phyloP scores from a whole-genome alignment of 768 basidiomycete species.

The Clitopilus passeckerianus region DNA sequence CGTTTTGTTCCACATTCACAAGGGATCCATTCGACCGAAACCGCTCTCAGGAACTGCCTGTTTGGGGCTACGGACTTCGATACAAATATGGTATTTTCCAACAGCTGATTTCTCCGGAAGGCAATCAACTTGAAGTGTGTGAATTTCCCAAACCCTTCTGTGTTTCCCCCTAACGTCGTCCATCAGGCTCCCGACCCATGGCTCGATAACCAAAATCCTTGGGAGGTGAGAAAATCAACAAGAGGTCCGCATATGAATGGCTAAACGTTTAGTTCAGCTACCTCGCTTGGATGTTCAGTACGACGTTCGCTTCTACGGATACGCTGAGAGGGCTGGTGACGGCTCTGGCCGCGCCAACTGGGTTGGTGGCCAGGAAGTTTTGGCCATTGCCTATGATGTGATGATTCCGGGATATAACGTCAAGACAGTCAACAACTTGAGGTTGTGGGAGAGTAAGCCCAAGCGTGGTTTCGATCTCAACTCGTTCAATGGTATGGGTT shows the following conservation, averaged over 20 bases:
- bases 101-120: slow-evolving; percentile 81
- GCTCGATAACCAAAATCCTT: slow-evolving; percentile 84
- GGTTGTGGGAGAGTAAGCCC: slow-evolving; percentile 80
- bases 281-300: slow-evolving; percentile 81
- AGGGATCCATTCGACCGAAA: slow-evolving; percentile 48
- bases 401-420: slow-evolving; percentile 89
- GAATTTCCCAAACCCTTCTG: background rate
- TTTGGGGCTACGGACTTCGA: slow-evolving; percentile 93
- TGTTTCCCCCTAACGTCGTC: background rate
- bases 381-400: slow-evolving; percentile 91
- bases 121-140: slow-evolving; percentile 68
- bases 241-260: background rate
- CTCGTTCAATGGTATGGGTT: slow-evolving; percentile 78
- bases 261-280: slow-evolving; percentile 26
- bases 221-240: slow-evolving; percentile 45
- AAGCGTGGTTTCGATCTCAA: slow-evolving; percentile 91
- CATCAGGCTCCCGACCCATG: slow-evolving; percentile 83
- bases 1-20: slow-evolving; percentile 38
- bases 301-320: slow-evolving; percentile 87
- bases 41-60: slow-evolving; percentile 60
- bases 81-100: slow-evolving; percentile 98
- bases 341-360: slow-evolving; percentile 61
- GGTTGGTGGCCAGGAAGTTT: slow-evolving; percentile 90
- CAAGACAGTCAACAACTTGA: slow-evolving; percentile 84
- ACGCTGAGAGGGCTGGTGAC: slow-evolving; percentile 61